These are phyloP conservation scores for Pichia eremophila DNA, from an alignment of 805 yeast genomes.

Conservation along the genomic window DNA sequence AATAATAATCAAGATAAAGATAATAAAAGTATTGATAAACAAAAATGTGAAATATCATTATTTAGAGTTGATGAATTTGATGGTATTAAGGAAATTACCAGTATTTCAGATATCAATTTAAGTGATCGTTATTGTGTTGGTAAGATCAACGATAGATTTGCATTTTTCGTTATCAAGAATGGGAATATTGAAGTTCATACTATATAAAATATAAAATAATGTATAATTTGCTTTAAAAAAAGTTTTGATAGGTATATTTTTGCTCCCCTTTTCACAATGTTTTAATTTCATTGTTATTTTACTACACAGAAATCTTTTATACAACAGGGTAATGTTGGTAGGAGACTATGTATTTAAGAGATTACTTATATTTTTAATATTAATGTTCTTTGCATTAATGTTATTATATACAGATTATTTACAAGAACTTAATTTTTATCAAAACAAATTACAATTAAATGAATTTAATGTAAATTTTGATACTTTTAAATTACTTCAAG, in stretches of 20 bases:
- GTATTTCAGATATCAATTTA: conserved; percentile 3
- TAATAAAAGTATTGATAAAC: neutral
- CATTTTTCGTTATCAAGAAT: conserved; percentile 11
- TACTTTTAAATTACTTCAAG: conserved; percentile 16
- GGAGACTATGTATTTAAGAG: conserved; percentile 15
- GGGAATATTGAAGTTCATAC: conserved; percentile 11
- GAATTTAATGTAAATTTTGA: conserved; percentile 17
- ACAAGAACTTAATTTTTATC: conserved; percentile 21
- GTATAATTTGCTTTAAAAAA: neutral
- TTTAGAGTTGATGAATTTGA: conserved; percentile 16
- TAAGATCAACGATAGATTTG: conserved; percentile 8
- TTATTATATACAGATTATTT: conserved; percentile 21
- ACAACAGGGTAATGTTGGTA: too few relatives aligned
- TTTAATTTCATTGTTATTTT: neutral
- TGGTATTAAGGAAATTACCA: conserved; percentile 12
- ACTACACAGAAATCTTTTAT: too few relatives aligned
- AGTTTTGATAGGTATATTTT: neutral
- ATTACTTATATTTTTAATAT: conserved; percentile 13
- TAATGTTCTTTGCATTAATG: conserved; percentile 16
- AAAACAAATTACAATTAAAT: conserved; percentile 16
- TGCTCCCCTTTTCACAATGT: neutral
- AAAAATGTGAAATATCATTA: conserved; percentile 5
- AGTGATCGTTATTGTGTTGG: conserved; percentile 16
- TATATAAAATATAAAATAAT: neutral
- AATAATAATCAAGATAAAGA: too few relatives aligned